Evolutionary conservation across 176 grass and related monocot species (phyloP).

Genomic region (Urochloa ruziziensis): DNA sequence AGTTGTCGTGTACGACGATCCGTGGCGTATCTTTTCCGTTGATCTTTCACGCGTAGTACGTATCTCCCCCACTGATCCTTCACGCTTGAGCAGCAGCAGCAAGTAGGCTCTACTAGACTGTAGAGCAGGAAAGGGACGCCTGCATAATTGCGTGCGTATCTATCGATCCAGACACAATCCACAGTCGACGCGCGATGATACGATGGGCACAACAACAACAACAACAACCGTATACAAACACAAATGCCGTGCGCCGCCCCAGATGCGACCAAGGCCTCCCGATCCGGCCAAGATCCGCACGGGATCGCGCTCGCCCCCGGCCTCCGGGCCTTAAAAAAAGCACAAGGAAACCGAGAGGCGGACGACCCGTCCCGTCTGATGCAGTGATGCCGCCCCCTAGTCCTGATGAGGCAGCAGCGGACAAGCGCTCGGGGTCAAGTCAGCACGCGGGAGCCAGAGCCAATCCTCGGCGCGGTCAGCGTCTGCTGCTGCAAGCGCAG

Average conservation of each 20-base stretch:
- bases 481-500: neutral
- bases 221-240: neutral
- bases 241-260: neutral
- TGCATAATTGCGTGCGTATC: too few relatives aligned
- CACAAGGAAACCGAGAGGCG: neutral
- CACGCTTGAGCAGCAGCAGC: neutral
- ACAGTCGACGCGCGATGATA: neutral
- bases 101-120: neutral
- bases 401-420: conserved; percentile 5
- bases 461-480: conserved; percentile 1
- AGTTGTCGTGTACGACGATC: too few relatives aligned
- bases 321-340: neutral
- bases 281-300: conserved; percentile 39
- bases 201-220: neutral
- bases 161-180: neutral
- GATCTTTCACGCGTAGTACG: neutral
- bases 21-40: neutral
- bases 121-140: neutral
- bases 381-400: neutral
- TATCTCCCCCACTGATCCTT: neutral
- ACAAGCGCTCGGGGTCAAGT: conserved; percentile 13
- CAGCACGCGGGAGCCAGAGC: neutral
- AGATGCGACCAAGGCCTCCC: conserved; percentile 2
- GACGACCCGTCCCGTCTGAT: neutral
- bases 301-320: neutral